Conservation (phyloP, 495 filamentous ascomycete species). For the Lasiosphaeria miniovina region DNA sequence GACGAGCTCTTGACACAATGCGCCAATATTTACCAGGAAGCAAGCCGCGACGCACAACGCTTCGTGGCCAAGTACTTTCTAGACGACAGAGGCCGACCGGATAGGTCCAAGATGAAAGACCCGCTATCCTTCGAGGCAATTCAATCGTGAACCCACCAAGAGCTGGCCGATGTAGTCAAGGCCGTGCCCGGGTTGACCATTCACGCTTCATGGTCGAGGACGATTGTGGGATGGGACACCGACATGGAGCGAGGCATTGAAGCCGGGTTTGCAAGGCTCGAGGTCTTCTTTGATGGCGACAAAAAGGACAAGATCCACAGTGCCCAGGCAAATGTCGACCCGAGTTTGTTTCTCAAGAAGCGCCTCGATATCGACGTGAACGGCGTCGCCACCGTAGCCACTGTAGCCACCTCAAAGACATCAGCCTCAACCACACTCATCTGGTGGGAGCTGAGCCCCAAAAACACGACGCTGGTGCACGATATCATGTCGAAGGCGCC, state of each 20-base stretch:
- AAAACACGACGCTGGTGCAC: too few species aligned
- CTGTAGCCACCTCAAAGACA: neutral
- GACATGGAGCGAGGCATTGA: slow-evolving; percentile 11
- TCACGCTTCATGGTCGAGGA: neutral
- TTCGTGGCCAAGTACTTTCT: slow-evolving; percentile 28
- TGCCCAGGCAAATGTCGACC: slow-evolving; percentile 9
- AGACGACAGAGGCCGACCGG: slow-evolving; percentile 12
- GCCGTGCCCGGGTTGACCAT: slow-evolving; percentile 8
- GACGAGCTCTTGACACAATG: slow-evolving; percentile 1
- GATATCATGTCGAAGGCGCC: too few species aligned
- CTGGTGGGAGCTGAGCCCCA: too few species aligned
- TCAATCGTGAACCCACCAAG: neutral
- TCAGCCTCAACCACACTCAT: slow-evolving; percentile 7
- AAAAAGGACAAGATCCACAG: slow-evolving; percentile 1
- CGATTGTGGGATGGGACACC: slow-evolving; percentile 13
- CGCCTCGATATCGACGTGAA: slow-evolving; percentile 9
- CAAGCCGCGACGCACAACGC: slow-evolving; percentile 9
- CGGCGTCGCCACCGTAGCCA: neutral
- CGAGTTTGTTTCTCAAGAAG: slow-evolving; percentile 12
- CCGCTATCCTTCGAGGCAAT: slow-evolving; percentile 3
- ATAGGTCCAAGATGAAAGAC: slow-evolving; percentile 7
- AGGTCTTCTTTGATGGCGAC: too few species aligned
- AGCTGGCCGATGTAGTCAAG: neutral
- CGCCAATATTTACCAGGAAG: slow-evolving; percentile 8
- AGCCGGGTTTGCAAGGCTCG: slow-evolving; percentile 8